These are phyloP conservation scores for Arthroderma sp. DNA, from an alignment of 2,329 filamentous ascomycete genomes.

Conservation along the genomic window DNA sequence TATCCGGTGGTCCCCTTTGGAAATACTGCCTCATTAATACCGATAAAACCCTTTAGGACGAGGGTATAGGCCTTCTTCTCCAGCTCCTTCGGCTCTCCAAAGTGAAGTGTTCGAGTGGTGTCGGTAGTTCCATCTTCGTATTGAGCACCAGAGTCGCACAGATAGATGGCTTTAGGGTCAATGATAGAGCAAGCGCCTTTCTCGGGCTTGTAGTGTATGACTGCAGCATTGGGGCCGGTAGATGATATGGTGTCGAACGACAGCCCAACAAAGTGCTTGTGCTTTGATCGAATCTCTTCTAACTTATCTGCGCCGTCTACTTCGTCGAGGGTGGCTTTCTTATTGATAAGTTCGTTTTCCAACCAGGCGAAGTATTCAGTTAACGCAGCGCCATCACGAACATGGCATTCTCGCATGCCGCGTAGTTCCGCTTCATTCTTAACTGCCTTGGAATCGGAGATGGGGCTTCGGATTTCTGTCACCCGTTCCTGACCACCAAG, in stretches of 20 bases:
- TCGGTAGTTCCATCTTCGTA: constrained; percentile 93
- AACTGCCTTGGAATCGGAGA: constrained; percentile 82
- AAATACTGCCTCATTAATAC: constrained; percentile 72
- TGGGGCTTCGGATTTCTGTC: constrained; percentile 74
- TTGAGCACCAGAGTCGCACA: constrained; percentile 96
- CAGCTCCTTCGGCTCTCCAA: constrained; percentile 67
- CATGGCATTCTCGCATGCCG: constrained; percentile 87
- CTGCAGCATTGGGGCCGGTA: constrained; percentile 78
- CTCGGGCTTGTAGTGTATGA: constrained; percentile 93
- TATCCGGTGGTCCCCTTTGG: constrained; percentile 93
- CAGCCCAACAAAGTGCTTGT: constrained; percentile 69
- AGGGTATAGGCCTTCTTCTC: constrained; percentile 87
- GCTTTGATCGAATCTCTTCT: constrained; percentile 47
- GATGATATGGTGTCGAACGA: constrained; percentile 96
- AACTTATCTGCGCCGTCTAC: constrained; percentile 86
- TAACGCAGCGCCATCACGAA: constrained; percentile 81
- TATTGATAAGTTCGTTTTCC: constrained; percentile 67
- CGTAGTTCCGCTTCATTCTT: constrained; percentile 84
- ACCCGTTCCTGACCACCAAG: constrained; percentile 76
- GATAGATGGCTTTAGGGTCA: constrained; percentile 73
- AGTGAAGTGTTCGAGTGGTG: constrained; percentile 85
- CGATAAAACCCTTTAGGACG: constrained; percentile 88
- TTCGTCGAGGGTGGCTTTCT: constrained; percentile 67
- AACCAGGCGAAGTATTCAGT: constrained; percentile 95
- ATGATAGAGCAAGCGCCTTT: constrained; percentile 68